Evolutionary conservation across 257 asterid genomes (phyloP).

Genomic region (Solanum clarkiae): DNA sequence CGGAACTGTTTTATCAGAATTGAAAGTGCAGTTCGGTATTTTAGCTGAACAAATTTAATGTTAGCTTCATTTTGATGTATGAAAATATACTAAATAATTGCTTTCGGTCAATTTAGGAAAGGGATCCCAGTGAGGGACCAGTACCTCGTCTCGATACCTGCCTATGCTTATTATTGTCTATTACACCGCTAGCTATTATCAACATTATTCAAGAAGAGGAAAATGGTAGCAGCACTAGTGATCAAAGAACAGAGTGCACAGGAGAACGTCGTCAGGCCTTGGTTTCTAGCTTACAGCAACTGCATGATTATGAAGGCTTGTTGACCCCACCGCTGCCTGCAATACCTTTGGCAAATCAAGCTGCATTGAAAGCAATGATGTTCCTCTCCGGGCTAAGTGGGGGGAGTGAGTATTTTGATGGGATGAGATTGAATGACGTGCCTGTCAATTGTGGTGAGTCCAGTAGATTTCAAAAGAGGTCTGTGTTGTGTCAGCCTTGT

Average conservation of each 20-base stretch:
- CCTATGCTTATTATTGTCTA: conserved; percentile 78
- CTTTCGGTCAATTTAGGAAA: conserved; percentile 45
- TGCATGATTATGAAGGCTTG: conserved; percentile 81
- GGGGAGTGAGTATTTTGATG: conserved; percentile 71
- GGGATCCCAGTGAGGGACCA: conserved; percentile 88
- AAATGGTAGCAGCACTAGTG: conserved; percentile 21
- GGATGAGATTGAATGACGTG: conserved; percentile 73
- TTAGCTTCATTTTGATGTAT: not conserved
- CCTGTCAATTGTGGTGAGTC: conserved; percentile 78
- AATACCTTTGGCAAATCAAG: conserved; percentile 87
- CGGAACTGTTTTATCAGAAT: not conserved
- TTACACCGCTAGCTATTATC: conserved; percentile 64
- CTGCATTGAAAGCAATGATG: conserved; percentile 89
- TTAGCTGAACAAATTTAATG: not conserved
- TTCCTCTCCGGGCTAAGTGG: conserved; percentile 68
- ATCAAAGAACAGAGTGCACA: conserved; percentile 32
- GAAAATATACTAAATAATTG: not conserved
- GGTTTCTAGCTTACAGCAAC: conserved; percentile 69
- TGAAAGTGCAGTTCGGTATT: not conserved
- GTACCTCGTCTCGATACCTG: conserved; percentile 89
- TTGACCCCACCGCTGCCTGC: conserved; percentile 71
- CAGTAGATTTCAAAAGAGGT: not conserved
- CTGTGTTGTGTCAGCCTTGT: not conserved
- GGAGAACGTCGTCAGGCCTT: conserved; percentile 64
- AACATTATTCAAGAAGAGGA: conserved; percentile 81